Evolutionary conservation across 1,284 basidiomycete genomes (phyloP), one percentile per base, ranked within the genome.

Genomic region (Rhodotorula sp.): DNA sequence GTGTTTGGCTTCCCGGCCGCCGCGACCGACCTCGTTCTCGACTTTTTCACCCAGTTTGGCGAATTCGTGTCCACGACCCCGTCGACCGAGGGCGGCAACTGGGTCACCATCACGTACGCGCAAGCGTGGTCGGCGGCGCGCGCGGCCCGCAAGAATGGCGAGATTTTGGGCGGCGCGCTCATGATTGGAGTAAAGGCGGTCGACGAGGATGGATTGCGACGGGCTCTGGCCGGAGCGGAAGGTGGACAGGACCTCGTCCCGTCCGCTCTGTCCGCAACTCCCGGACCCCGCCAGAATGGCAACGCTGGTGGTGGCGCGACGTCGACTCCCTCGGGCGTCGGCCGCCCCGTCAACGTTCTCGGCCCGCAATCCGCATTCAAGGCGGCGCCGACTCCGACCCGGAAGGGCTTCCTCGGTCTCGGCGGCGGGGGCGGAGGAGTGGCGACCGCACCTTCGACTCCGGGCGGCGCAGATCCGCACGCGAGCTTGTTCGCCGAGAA

Each of bases 141-240:
- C 18, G 90, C 90, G 2, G 86, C 90, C 19, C 83, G 89, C 62
- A 89, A 89, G 81, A 92, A 89, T 73, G 91, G 91, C 0, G 90
- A 92, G 60, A 81, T 91, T 1, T 78, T 92, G 19, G 83, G 85
- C 26, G 89, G 90, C 3, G 85, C 83, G 60, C 90, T 87, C 85
- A 92, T 92, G 90, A 82, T 92, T 57, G 91, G 90, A 14, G 87
- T 86, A 61, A 92, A 91, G 58, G 67, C 62, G 12, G 65, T 73
- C 45, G 74, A 81, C 90, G 88, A 87, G 88, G 88, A 71, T 49
- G 69, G 62, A 0, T 50, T 76, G 8, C 64, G 60, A 21, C 60
- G 61, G 0, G 68, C 69, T 4, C 59, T 72, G 23, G 69, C 64
- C 5, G 62, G 55, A 26, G 57, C 34, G 15, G 67, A 63, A 23